Base-by-base conservation (phyloP, 2,329 filamentous ascomycete species). In the Samsoniella hepiali region DNA sequence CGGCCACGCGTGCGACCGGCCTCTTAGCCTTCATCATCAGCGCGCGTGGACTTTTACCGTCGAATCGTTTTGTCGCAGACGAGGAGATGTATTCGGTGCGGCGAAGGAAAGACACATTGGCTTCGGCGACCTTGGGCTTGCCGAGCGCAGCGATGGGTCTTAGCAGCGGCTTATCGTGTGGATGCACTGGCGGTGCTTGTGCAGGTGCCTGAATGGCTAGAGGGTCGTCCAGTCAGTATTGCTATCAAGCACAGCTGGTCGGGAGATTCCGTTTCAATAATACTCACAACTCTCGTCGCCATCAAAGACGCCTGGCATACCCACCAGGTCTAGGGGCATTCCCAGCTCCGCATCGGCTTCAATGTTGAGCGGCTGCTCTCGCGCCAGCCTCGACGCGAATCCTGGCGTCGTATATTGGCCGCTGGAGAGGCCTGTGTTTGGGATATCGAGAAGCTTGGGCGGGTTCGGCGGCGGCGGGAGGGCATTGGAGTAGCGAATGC, bases 261-360 rank as follows among this genome's bases (percentile, higher is more conserved):
- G 31, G 22, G 27, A 34, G 10, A 2, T 11, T 49, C 6, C 29
- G 3, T 31, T 7, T 34, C 11, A 45, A 40, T 40, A 13, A 15
- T 63, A 78, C 82, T 75, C 82, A 97, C 93, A 92, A 78, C 90
- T 90, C 81, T 98, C 94, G 75, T 98, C 93, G 64, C 93, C 94
- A 71, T 98, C 89, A 72, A 98, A 97, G 63, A 98, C 88, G 36
- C 93, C 93, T 7, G 94, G 94, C 79, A 98, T 91, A 71, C 95
- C 95, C 64, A 98, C 90, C 69, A 99, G 79, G 75, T 98, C 94
- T 73, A 99, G 87, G 65, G 93, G 93, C 95, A 99, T 98, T 64
- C 95, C 95, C 69, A 98, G 85, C 80, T 99, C 95, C 9, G 93
- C 95, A 84, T 99, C 95, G 36, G 93, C 93, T 77, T 99, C 95